A percentile compares a stretch with the other conserved stretches of the same genome.
Conservation (phyloP, 768 basidiomycete species). For the Dioszegia hungarica region DNA sequence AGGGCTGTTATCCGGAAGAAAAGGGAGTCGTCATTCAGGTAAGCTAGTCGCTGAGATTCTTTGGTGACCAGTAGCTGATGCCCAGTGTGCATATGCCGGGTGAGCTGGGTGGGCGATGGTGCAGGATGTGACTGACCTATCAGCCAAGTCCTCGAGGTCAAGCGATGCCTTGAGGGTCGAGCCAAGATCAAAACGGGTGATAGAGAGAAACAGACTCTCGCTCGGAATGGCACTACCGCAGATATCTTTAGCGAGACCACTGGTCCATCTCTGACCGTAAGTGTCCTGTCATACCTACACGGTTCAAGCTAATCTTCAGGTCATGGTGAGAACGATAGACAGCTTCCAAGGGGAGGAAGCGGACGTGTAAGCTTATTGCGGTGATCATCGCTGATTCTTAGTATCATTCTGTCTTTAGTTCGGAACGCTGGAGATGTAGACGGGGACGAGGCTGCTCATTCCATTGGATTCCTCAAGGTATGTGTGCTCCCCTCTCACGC, state of each 20-base stretch:
- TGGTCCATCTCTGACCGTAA: not conserved
- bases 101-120: not conserved
- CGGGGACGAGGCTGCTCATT: slow-evolving; percentile 35
- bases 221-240: not conserved
- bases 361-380: slow-evolving; percentile 51
- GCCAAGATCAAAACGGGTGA: slow-evolving; percentile 12
- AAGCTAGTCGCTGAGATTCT: not conserved
- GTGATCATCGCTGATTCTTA: not conserved
- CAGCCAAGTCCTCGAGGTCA: slow-evolving; percentile 15
- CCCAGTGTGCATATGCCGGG: slow-evolving; percentile 20
- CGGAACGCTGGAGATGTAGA: slow-evolving; percentile 60
- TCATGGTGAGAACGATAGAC: slow-evolving; percentile 68
- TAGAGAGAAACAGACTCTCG: slow-evolving; percentile 7
- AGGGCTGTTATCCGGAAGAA: slow-evolving; percentile 54
- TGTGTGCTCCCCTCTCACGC: slow-evolving; percentile 5
- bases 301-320: too few species aligned
- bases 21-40: slow-evolving; percentile 57
- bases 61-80: not conserved
- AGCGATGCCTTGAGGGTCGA: slow-evolving; percentile 5
- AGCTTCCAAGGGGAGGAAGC: slow-evolving; percentile 63
- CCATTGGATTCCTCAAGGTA: slow-evolving; percentile 72
- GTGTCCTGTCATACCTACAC: too few species aligned
- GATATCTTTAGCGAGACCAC: not conserved
- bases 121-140: not conserved
- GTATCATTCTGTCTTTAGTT: slow-evolving; percentile 67